These are phyloP conservation scores for Penicillium pancosmium DNA, from an alignment of 495 filamentous ascomycete genomes.

Conservation along the genomic window DNA sequence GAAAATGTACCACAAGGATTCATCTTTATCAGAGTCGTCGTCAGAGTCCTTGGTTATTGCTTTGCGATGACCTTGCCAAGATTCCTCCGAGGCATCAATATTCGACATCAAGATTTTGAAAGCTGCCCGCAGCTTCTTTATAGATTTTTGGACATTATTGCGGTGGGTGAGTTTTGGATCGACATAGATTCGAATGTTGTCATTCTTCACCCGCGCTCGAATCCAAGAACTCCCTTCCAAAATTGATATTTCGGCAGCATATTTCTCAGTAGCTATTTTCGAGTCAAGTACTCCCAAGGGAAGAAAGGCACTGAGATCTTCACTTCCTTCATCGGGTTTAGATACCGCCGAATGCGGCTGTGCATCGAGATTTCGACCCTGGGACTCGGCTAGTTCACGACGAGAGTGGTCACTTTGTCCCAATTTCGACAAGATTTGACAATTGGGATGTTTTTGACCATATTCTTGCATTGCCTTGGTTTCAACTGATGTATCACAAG, in stretches of 20 bases:
- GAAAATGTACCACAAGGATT: constrained; percentile 81
- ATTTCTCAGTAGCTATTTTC: neutral
- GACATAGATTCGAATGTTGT: constrained; percentile 60
- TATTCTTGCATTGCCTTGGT: neutral
- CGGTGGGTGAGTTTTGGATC: constrained; percentile 68
- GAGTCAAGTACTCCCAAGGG: constrained; percentile 22
- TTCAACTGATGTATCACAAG: neutral
- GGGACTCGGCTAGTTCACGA: too few relatives aligned
- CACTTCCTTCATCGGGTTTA: neutral
- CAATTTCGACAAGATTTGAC: neutral
- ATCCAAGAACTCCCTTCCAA: constrained; percentile 41
- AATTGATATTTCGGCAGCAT: constrained; percentile 25
- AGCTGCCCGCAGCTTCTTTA: constrained; percentile 44
- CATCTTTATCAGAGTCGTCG: constrained; percentile 38
- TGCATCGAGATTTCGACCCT: neutral
- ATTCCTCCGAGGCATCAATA: constrained; percentile 57
- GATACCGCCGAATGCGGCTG: neutral
- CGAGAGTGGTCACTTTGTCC: neutral
- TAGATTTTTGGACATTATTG: constrained; percentile 44
- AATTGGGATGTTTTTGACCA: neutral
- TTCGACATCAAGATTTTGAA: constrained; percentile 53
- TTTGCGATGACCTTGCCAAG: constrained; percentile 56
- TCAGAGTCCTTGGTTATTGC: constrained; percentile 10
- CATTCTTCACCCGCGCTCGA: constrained; percentile 22
- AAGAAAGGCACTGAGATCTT: constrained; percentile 8